Conservation (phyloP, 164 flowering plant species). For the Malania oleifera region DNA sequence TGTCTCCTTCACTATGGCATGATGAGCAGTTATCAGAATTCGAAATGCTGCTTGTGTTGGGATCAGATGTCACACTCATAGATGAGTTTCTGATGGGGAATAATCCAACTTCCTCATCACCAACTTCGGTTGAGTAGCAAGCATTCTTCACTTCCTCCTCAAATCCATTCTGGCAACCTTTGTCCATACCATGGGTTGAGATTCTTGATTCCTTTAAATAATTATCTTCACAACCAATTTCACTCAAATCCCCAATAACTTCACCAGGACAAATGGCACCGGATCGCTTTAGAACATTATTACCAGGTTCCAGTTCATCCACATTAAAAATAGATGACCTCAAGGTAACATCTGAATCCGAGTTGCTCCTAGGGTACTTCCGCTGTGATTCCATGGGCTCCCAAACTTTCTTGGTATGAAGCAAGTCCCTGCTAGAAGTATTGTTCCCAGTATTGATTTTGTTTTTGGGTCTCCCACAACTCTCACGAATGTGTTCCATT, state of each 20-base stretch:
- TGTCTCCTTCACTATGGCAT: constrained; percentile 82
- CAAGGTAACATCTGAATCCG: constrained; percentile 60
- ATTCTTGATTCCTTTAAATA: constrained; percentile 17
- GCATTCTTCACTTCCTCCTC: constrained; percentile 16
- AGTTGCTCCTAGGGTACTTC: constrained; percentile 56
- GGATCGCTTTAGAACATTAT: constrained; percentile 18
- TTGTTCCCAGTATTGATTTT: constrained; percentile 32
- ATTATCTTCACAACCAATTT: constrained; percentile 17
- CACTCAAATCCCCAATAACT: constrained; percentile 16
- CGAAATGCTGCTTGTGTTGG: constrained; percentile 36
- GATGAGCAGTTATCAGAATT: constrained; percentile 81
- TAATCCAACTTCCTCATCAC: constrained; percentile 27
- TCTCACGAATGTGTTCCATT: constrained; percentile 39
- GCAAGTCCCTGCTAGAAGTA: constrained; percentile 35
- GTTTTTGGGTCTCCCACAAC: constrained; percentile 46
- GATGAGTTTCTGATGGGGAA: constrained; percentile 15
- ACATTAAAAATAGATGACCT: constrained; percentile 36
- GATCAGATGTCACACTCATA: constrained; percentile 28
- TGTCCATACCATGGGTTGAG: constrained; percentile 11
- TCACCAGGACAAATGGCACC: constrained; percentile 18
- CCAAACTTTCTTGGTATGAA: constrained; percentile 71
- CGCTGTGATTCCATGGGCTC: constrained; percentile 71
- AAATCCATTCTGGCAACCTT: constrained; percentile 19
- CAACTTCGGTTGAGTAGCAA: constrained; percentile 18
- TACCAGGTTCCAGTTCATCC: constrained; percentile 21